phyloP scores from a whole-genome alignment of 2,329 filamentous ascomycete species.

The Ascochyta clinopodiicola region DNA sequence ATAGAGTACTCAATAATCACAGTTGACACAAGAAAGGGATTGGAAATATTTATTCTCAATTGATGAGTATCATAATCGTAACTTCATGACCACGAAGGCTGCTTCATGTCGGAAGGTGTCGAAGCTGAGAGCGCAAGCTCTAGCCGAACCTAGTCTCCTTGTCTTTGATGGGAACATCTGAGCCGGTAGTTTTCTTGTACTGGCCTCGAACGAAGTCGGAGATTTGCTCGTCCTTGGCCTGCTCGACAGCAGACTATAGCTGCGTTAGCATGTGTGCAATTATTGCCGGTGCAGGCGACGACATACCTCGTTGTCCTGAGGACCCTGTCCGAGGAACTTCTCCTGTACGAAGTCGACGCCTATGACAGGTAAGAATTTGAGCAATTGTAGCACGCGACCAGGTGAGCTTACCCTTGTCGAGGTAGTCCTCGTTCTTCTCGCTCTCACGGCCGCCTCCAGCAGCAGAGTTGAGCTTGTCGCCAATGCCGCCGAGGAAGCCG shows the following conservation, averaged over 20 bases:
- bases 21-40: background rate
- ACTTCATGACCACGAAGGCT: slow-evolving; percentile 17
- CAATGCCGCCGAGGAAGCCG: slow-evolving; percentile 64
- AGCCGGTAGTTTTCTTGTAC: slow-evolving; percentile 74
- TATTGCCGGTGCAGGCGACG: background rate
- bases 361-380: slow-evolving; percentile 45
- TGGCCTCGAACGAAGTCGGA: slow-evolving; percentile 72
- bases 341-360: slow-evolving; percentile 81
- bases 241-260: slow-evolving; percentile 67
- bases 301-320: slow-evolving; percentile 63
- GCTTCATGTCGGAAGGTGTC: slow-evolving; percentile 7
- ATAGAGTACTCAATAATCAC: background rate
- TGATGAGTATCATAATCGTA: slow-evolving; percentile 21
- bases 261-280: slow-evolving; percentile 18
- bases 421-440: slow-evolving; percentile 82
- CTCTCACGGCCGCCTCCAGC: slow-evolving; percentile 75
- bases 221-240: slow-evolving; percentile 83
- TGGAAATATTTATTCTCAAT: slow-evolving; percentile 6
- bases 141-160: slow-evolving; percentile 59
- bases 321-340: slow-evolving; percentile 71
- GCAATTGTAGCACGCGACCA: background rate
- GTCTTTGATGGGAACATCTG: slow-evolving; percentile 72
- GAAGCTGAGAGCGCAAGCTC: background rate
- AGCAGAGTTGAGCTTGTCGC: slow-evolving; percentile 73
- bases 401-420: slow-evolving; percentile 73